Base-by-base conservation (phyloP, 1,284 basidiomycete species). In the Marasmius fiardii region DNA sequence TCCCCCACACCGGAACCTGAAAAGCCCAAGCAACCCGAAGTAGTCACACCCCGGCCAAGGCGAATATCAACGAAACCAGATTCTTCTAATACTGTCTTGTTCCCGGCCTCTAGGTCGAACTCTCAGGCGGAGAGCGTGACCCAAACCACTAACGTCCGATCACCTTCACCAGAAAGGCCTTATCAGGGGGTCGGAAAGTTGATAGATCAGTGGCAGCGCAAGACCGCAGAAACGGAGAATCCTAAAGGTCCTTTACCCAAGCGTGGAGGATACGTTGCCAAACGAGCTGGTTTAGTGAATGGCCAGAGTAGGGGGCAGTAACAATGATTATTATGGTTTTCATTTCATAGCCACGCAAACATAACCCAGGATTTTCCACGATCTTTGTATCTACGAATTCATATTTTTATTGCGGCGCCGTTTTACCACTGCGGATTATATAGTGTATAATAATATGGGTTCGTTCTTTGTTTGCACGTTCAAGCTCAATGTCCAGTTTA, bases 191-290 rank as follows among this genome's bases (percentile, higher is more conserved):
- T 92, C 45, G 86, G 88, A 35, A 87, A 79, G 69, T 76, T 92
- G 43, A 92, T 92, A 61, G 86, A 90, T 65, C 82, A 91, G 65
- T 92, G 90, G 90, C 88, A 92, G 69, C 81, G 80, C 59, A 91
- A 88, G 71, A 82, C 85, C 34, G 83, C 79, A n/a, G 86, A 85
- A 61, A 71, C 74, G 18, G 81, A 80, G 39, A 64, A 67, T 55
- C 56, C 70, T 26, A 71, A 66, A 34, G 59, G 63, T 47, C 67
- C 66, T 14, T 56, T 67, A 50, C 67, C 67, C 44, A 73, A 70
- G 60, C 73, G 75, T 50, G 67, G 68, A 47, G 72, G 70, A 28
- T 63, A 73, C 56, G 66, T 68, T 31, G 62, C 65, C 16, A 83
- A 78, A 67, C 73, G 78, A 59, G 68, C 74, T 58, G 75, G 73